These are phyloP conservation scores for Lipomyces lipofer DNA, from an alignment of 805 yeast genomes.

Conservation along the genomic window DNA sequence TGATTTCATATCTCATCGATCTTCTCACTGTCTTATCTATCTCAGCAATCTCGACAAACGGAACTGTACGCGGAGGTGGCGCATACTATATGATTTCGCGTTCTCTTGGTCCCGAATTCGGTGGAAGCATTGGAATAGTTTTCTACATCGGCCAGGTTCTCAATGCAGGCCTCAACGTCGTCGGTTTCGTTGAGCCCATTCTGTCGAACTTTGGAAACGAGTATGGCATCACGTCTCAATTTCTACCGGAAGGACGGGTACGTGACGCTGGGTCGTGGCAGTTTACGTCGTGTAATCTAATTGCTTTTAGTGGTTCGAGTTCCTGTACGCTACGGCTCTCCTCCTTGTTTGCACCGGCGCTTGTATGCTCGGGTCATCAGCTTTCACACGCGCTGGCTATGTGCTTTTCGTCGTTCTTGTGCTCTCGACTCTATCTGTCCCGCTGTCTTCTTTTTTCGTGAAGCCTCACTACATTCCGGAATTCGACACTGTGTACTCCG, in stretches of 20 bases:
- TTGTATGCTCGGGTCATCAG: constrained; percentile 75
- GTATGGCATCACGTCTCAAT: constrained; percentile 54
- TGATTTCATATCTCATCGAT: constrained; percentile 77
- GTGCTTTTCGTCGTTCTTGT: constrained; percentile 66
- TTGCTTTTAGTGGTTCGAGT: constrained; percentile 54
- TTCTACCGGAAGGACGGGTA: constrained; percentile 62
- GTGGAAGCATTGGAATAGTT: constrained; percentile 94
- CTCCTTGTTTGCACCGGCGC: constrained; percentile 70
- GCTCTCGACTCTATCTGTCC: constrained; percentile 75
- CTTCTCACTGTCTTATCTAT: constrained; percentile 83
- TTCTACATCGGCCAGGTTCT: constrained; percentile 93
- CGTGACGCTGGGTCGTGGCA: not conserved
- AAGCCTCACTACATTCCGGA: constrained; percentile 60
- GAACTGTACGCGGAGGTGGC: constrained; percentile 97
- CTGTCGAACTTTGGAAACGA: constrained; percentile 69
- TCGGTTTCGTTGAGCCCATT: constrained; percentile 91
- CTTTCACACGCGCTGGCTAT: constrained; percentile 82
- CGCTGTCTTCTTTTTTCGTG: constrained; percentile 69
- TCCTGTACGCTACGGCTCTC: constrained; percentile 69
- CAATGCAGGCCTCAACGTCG: constrained; percentile 86
- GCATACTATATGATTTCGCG: constrained; percentile 97
- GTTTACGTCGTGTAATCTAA: not conserved
- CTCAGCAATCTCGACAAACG: constrained; percentile 96
- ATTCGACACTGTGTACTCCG: constrained; percentile 47
- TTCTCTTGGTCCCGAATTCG: constrained; percentile 95